Conservation (phyloP, 768 basidiomycete genomes). For the Suillus subluteus region DNA sequence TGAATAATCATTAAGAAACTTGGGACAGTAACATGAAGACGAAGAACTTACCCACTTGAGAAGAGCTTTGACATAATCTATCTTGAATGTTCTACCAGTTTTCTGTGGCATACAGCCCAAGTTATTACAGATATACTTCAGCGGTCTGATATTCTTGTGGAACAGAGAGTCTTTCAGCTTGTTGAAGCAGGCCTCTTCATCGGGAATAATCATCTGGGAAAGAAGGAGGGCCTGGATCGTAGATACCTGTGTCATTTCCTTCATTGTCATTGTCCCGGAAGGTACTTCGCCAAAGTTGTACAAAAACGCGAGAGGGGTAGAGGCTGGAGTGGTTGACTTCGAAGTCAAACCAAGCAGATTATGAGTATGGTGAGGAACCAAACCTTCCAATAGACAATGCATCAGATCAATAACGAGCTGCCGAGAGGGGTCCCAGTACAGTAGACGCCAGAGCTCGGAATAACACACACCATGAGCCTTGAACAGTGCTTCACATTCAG, state of each 20-base stretch:
- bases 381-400: slow-evolving; percentile 36
- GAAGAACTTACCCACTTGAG: slow-evolving; percentile 16
- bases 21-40: neutral
- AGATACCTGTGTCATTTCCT: slow-evolving; percentile 11
- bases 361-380: neutral
- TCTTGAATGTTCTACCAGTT: slow-evolving; percentile 1
- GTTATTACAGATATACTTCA: slow-evolving; percentile 8
- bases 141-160: slow-evolving; percentile 9
- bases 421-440: slow-evolving; percentile 38
- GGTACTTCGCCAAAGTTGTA: neutral
- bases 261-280: neutral
- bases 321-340: neutral
- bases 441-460: slow-evolving; percentile 34
- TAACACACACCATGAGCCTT: slow-evolving; percentile 31
- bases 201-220: neutral
- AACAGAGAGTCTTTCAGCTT: slow-evolving; percentile 6
- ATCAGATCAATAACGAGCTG: slow-evolving; percentile 40
- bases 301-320: neutral
- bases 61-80: slow-evolving; percentile 12
- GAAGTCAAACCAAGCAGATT: slow-evolving; percentile 13
- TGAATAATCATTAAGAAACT: neutral
- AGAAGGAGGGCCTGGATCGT: slow-evolving; percentile 13
- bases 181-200: too few relatives aligned
- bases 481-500: slow-evolving; percentile 12
- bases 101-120: slow-evolving; percentile 13